Evolutionary conservation across 1,284 basidiomycete species (phyloP).

Genomic region (Naganishia sp.): DNA sequence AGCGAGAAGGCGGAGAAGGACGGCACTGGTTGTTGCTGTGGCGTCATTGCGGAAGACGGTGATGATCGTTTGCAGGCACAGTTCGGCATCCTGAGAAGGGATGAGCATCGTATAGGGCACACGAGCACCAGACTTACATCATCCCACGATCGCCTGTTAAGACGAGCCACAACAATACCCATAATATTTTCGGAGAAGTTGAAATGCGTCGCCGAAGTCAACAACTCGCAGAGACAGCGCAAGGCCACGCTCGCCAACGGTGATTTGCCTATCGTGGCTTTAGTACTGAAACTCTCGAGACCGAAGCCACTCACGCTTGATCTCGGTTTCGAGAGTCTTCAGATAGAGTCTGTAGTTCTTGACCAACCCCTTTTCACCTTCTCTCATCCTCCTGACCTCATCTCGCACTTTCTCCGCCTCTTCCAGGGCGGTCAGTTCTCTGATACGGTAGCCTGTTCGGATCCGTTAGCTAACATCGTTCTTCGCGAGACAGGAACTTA

Average conservation of each 20-base stretch:
- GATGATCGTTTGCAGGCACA: slow-evolving; percentile 78
- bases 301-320: slow-evolving; percentile 66
- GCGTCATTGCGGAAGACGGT: slow-evolving; percentile 77
- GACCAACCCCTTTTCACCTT: slow-evolving; percentile 96
- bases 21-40: slow-evolving; percentile 77
- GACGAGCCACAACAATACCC: slow-evolving; percentile 75
- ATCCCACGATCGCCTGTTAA: slow-evolving; percentile 87
- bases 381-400: slow-evolving; percentile 82
- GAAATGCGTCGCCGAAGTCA: slow-evolving; percentile 86
- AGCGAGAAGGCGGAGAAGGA: slow-evolving; percentile 86
- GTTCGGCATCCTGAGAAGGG: slow-evolving; percentile 65
- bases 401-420: slow-evolving; percentile 92
- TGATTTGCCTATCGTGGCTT: slow-evolving; percentile 61
- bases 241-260: slow-evolving; percentile 72
- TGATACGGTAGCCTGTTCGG: slow-evolving; percentile 64
- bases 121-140: slow-evolving; percentile 59
- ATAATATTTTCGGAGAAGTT: slow-evolving; percentile 95
- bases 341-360: slow-evolving; percentile 85
- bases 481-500: slow-evolving; percentile 56
- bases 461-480: background rate
- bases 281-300: background rate
- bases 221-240: slow-evolving; percentile 82
- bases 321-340: slow-evolving; percentile 76
- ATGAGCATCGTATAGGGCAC: slow-evolving; percentile 16
- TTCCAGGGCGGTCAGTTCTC: slow-evolving; percentile 84